These are phyloP conservation scores for Fusarium vanettenii DNA, from an alignment of 2,329 filamentous ascomycete genomes.

Conservation along the genomic window DNA sequence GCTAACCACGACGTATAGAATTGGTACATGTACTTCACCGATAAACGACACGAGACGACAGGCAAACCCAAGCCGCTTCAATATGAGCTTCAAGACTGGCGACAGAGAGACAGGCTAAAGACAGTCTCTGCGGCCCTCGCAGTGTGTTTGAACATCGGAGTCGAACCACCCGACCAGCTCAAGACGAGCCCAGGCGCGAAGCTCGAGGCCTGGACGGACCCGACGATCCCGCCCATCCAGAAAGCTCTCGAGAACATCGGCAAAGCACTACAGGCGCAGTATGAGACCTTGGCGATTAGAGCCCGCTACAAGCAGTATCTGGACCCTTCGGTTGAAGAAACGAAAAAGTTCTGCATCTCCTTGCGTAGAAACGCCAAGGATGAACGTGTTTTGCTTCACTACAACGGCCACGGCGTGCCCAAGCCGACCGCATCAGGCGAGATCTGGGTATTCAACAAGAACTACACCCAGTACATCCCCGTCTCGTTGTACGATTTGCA, in stretches of 20 bases:
- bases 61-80: slow-evolving; percentile 81
- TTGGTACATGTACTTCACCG: slow-evolving; percentile 99
- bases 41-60: slow-evolving; percentile 96
- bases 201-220: slow-evolving; percentile 97
- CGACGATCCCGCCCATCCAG: slow-evolving; percentile 80
- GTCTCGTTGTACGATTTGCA: slow-evolving; percentile 96
- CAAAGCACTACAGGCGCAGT: slow-evolving; percentile 94
- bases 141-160: slow-evolving; percentile 95
- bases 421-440: slow-evolving; percentile 95
- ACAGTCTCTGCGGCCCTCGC: slow-evolving; percentile 95
- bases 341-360: slow-evolving; percentile 94
- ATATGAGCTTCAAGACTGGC: slow-evolving; percentile 87
- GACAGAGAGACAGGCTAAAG: slow-evolving; percentile 95
- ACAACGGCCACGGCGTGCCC: slow-evolving; percentile 97
- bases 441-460: slow-evolving; percentile 99
- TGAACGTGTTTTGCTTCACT: slow-evolving; percentile 96
- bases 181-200: slow-evolving; percentile 95
- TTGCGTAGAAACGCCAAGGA: slow-evolving; percentile 93
- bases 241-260: slow-evolving; percentile 95
- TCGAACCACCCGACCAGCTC: slow-evolving; percentile 96
- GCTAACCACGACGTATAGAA: slow-evolving; percentile 66
- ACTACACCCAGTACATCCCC: slow-evolving; percentile 98
- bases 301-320: slow-evolving; percentile 98
- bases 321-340: slow-evolving; percentile 96
- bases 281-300: slow-evolving; percentile 92